phyloP scores from a whole-genome alignment of 345 rosid genomes.

The Arabis hirsuta region DNA sequence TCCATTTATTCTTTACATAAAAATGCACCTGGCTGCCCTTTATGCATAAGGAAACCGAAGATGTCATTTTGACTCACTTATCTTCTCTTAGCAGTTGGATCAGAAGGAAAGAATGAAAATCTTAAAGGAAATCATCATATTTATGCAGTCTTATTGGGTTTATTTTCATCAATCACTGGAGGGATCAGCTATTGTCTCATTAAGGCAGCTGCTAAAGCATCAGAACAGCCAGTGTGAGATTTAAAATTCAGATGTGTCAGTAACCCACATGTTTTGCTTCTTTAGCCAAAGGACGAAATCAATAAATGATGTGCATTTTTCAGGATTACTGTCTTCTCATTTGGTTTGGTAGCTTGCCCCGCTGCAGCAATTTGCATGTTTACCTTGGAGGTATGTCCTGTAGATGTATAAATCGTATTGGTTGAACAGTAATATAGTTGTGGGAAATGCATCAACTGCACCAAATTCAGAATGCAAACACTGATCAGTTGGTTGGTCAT shows the following conservation, averaged over 20 bases:
- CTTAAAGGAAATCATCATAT: slow-evolving; percentile 50
- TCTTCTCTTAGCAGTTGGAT: slow-evolving; percentile 34
- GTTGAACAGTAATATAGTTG: background rate
- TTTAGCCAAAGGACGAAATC: background rate
- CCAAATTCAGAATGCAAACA: background rate
- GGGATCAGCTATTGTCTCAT: slow-evolving; percentile 84
- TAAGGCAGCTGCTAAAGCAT: slow-evolving; percentile 81
- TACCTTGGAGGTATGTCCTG: slow-evolving; percentile 66
- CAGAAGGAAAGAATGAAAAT: slow-evolving; percentile 40
- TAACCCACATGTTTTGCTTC: slow-evolving; percentile 4
- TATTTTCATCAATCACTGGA: slow-evolving; percentile 76
- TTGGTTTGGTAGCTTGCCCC: slow-evolving; percentile 79
- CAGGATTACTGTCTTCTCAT: slow-evolving; percentile 79
- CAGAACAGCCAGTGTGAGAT: slow-evolving; percentile 88
- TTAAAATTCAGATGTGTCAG: slow-evolving; percentile 30
- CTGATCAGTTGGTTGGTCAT: background rate
- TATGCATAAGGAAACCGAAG: background rate
- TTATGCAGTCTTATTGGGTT: slow-evolving; percentile 62
- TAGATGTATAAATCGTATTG: background rate
- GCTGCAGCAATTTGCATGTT: slow-evolving; percentile 70
- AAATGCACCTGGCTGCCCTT: background rate
- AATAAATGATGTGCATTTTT: slow-evolving; percentile 35
- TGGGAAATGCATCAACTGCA: background rate
- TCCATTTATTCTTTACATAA: slow-evolving; percentile 15
- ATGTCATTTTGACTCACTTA: background rate